A percentile compares a stretch with the other conserved stretches of the same genome.
Evolutionary conservation across 2,329 filamentous ascomycete species (phyloP).

Genomic region (Talaromyces albobiverticillius): DNA sequence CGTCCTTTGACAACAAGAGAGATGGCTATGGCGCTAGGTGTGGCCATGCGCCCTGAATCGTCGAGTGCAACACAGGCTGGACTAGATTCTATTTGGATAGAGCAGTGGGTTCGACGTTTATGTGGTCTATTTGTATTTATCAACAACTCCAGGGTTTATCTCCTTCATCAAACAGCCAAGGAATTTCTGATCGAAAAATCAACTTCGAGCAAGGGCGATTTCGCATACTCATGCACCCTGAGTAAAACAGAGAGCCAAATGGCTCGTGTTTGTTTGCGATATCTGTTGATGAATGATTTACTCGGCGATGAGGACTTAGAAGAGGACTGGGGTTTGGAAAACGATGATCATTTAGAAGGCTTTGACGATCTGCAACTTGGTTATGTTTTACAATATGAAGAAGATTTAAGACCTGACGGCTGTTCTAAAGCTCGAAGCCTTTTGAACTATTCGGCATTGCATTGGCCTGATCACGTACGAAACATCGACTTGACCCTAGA

Average conservation of each 20-base stretch:
- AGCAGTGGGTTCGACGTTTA: slow-evolving; percentile 22
- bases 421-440: background rate
- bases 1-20: slow-evolving; percentile 18
- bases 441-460: background rate
- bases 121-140: slow-evolving; percentile 40
- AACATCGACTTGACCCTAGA: background rate
- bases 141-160: slow-evolving; percentile 29
- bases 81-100: slow-evolving; percentile 16
- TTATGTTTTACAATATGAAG: no score
- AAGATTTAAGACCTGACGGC: no score
- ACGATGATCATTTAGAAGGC: no score
- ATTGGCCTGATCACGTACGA: background rate
- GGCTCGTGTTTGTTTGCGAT: slow-evolving; percentile 1
- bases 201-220: background rate
- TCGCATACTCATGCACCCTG: background rate
- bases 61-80: slow-evolving; percentile 14
- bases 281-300: background rate
- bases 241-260: background rate
- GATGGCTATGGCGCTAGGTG: slow-evolving; percentile 16
- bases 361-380: no score
- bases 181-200: slow-evolving; percentile 30
- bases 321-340: no score
- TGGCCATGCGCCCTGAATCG: slow-evolving; percentile 8
- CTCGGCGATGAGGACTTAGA: background rate
- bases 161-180: slow-evolving; percentile 42